A percentile compares a stretch with the other conserved stretches of the same genome.
These are phyloP conservation scores for Kandelia obovata DNA, from an alignment of 345 rosid species.

Conservation along the genomic window DNA sequence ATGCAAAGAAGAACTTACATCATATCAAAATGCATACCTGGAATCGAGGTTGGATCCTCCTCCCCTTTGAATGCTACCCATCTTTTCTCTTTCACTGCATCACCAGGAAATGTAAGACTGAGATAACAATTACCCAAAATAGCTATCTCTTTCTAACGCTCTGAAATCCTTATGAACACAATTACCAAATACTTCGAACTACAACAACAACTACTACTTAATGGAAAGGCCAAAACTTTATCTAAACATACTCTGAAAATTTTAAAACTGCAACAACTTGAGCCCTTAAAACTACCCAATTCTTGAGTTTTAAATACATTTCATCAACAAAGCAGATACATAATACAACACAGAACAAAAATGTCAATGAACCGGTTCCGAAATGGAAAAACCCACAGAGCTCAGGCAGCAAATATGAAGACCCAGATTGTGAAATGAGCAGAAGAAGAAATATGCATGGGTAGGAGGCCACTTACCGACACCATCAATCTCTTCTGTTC, in stretches of 20 bases:
- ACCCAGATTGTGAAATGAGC: not conserved
- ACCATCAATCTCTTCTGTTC: conserved; percentile 78
- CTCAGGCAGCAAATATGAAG: conserved; percentile 2
- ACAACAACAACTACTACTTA: too few species aligned
- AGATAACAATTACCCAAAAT: not conserved
- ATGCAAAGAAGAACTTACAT: not conserved
- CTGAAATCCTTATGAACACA: too few species aligned
- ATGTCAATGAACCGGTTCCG: not conserved
- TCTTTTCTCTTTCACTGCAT: conserved; percentile 91
- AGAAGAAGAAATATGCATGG: not conserved
- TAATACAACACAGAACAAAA: not conserved
- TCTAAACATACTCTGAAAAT: too few species aligned
- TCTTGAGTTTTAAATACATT: too few species aligned
- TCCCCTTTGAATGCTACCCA: conserved; percentile 86
- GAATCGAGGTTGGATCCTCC: conserved; percentile 78
- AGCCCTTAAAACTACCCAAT: too few species aligned
- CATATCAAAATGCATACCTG: conserved; percentile 46
- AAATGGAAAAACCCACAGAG: not conserved
- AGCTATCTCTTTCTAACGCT: too few species aligned
- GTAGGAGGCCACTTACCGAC: conserved; percentile 46
- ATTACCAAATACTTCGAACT: too few species aligned
- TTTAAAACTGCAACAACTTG: too few species aligned
- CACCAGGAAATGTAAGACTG: conserved; percentile 9
- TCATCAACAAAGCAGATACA: too few species aligned
- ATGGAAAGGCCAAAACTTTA: too few species aligned